Conservation (phyloP, 495 filamentous ascomycete species). For the Friedmanniomyces endolithicus region DNA sequence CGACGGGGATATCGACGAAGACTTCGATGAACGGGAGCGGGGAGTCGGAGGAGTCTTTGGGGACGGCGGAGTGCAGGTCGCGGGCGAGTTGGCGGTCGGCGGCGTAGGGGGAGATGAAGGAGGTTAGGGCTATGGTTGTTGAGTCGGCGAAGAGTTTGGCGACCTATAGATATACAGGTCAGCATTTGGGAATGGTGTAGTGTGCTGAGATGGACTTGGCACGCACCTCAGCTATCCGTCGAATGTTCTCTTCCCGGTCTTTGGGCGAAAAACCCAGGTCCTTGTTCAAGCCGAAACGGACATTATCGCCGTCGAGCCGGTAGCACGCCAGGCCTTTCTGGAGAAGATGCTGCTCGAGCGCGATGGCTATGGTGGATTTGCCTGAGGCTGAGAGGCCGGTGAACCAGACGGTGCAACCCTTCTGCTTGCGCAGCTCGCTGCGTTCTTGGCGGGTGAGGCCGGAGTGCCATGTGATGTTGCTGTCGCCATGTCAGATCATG, state of each 20-base stretch:
- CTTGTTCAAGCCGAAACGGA: conserved; percentile 95
- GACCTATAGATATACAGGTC: conserved; percentile 45
- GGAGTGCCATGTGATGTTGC: conserved; percentile 98
- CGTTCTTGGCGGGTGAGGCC: conserved; percentile 78
- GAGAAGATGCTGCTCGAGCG: conserved; percentile 89
- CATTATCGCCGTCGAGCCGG: conserved; percentile 94
- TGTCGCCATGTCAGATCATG: conserved; percentile 30
- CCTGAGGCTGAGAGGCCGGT: conserved; percentile 90
- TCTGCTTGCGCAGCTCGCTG: conserved; percentile 63
- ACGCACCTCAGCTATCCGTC: conserved; percentile 73
- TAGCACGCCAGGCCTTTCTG: conserved; percentile 73
- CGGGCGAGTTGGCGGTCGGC: conserved; percentile 75
- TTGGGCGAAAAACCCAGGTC: conserved; percentile 88
- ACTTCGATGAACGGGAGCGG: conserved; percentile 83
- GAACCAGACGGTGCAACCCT: conserved; percentile 93
- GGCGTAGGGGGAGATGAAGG: conserved; percentile 91
- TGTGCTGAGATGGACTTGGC: neutral
- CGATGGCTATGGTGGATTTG: conserved; percentile 91
- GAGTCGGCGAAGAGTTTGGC: conserved; percentile 92
- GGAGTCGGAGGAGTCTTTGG: conserved; percentile 40
- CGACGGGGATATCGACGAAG: conserved; percentile 74
- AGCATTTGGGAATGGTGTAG: neutral
- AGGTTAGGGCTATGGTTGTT: conserved; percentile 75
- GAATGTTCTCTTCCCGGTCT: conserved; percentile 94
- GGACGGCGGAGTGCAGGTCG: conserved; percentile 55